Evolutionary conservation across 1,284 basidiomycete genomes (phyloP).

Genomic region (Veloporphyrellus conicus): DNA sequence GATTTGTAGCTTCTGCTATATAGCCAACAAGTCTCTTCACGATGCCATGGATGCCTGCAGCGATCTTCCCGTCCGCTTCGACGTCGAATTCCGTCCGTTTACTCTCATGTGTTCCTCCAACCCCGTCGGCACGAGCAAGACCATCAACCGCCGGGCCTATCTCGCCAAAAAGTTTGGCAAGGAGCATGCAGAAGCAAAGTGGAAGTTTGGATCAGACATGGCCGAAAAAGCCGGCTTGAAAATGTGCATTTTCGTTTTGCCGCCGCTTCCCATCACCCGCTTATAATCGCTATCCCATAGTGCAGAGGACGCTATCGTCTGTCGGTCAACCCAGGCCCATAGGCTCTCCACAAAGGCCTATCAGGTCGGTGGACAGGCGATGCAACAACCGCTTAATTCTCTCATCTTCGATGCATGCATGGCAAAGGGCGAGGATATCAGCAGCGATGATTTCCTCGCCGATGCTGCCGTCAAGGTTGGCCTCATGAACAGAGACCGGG

Average conservation of each 20-base stretch:
- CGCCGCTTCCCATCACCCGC: not conserved
- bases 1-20: constrained; percentile 72
- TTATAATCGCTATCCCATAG: constrained; percentile 30
- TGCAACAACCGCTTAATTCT: constrained; percentile 57
- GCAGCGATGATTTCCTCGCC: constrained; percentile 54
- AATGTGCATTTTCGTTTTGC: constrained; percentile 50
- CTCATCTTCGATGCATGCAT: constrained; percentile 65
- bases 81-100: constrained; percentile 74
- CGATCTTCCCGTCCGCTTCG: constrained; percentile 61
- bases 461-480: constrained; percentile 56
- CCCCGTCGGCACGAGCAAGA: constrained; percentile 43
- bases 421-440: constrained; percentile 63
- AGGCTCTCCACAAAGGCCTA: constrained; percentile 71
- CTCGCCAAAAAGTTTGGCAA: constrained; percentile 53
- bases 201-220: constrained; percentile 46
- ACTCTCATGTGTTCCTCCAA: constrained; percentile 51
- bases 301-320: constrained; percentile 56
- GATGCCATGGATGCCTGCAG: constrained; percentile 59
- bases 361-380: constrained; percentile 57
- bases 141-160: constrained; percentile 35
- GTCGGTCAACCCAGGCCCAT: constrained; percentile 66
- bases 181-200: constrained; percentile 50
- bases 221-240: constrained; percentile 60
- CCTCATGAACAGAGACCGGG: constrained; percentile 61
- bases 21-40: constrained; percentile 68